Base-by-base conservation (phyloP, 2,329 filamentous ascomycete species). In the Ascochyta pisi region DNA sequence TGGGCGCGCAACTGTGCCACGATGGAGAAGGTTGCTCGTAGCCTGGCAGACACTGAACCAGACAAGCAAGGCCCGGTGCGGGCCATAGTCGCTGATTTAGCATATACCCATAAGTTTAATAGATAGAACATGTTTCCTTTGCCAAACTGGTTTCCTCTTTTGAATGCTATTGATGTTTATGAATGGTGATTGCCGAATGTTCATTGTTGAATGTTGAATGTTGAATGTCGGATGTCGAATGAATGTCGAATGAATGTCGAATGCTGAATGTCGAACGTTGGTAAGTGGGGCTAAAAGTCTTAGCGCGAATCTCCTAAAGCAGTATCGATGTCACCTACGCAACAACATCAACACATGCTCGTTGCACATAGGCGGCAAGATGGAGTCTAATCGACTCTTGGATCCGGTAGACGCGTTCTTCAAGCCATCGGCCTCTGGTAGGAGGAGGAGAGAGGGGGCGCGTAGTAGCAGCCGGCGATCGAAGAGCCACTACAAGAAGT, bases 401-500 rank as follows among this genome's bases (percentile, higher is more conserved):
- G 58, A 60, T 6, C 61, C 62, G 5, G 47, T 53, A 10, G 59
- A 60, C 22, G 57, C 57, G 9, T 57, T 57, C 19, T 62, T 57
- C 45, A 46, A 43, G 33, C 35, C 43, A 3, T 43, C 54, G 8
- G 40, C 40, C 3, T 42, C 49, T 23, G 60, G 61, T 16, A 77
- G 68, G 65, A 81, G 79, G 63, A 79, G 80, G 45, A 77, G 81
- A 53, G 79, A 83, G 27, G 78, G 84, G 52, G 83, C 83, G 38
- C 82, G 86, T 16, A 89, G 86, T 63, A 80, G 86, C 44, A 90
- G 88, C 64, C 83, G 89, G 42, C 82, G 86, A 67, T 83, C 88
- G 62, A 91, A 88, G 70, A 85, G 86, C 46, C 86, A 86, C 10
- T 98, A 94, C 91, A 96, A 96, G 83, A 98, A 98, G 80, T 79